Conservation (phyloP, 768 basidiomycete genomes). For the Clitopilus hobsonii region DNA sequence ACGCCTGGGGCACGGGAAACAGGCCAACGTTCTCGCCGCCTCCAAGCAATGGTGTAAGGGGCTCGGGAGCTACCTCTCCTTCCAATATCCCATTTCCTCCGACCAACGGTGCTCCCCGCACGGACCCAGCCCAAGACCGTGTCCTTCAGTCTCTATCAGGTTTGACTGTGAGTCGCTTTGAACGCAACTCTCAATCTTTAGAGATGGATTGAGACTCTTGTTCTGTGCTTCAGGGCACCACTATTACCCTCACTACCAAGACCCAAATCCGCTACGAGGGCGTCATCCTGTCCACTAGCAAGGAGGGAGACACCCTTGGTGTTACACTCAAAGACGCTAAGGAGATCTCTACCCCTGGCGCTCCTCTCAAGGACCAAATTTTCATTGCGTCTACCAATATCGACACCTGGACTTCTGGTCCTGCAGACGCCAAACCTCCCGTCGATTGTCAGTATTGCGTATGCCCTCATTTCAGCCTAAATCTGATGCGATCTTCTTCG, state of each 20-base stretch:
- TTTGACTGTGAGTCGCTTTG: slow-evolving; percentile 70
- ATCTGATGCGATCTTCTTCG: slow-evolving; percentile 5
- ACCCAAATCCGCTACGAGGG: slow-evolving; percentile 71
- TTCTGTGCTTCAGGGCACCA: slow-evolving; percentile 49
- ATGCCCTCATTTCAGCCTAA: background rate
- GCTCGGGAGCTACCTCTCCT: slow-evolving; percentile 27
- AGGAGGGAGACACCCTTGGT: slow-evolving; percentile 66
- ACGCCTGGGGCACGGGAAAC: slow-evolving; percentile 68
- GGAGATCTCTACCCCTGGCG: slow-evolving; percentile 62
- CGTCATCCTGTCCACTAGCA: slow-evolving; percentile 52
- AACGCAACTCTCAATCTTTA: too few relatives aligned
- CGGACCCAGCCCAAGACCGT: slow-evolving; percentile 51
- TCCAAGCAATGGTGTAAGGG: slow-evolving; percentile 30
- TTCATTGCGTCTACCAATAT: slow-evolving; percentile 74
- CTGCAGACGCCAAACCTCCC: slow-evolving; percentile 62
- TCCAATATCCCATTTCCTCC: slow-evolving; percentile 39
- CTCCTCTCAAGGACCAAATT: slow-evolving; percentile 63
- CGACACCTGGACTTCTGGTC: slow-evolving; percentile 68
- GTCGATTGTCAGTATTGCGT: slow-evolving; percentile 57
- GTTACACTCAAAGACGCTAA: slow-evolving; percentile 75
- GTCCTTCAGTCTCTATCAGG: slow-evolving; percentile 63
- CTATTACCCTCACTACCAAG: slow-evolving; percentile 73
- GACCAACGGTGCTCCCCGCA: slow-evolving; percentile 40
- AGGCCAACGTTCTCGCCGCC: slow-evolving; percentile 73
- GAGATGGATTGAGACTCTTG: background rate